Evolutionary conservation across 352 stramenopile genomes (phyloP), one percentile per base, ranked within the genome.

Genomic region (Pythium monospermum): DNA sequence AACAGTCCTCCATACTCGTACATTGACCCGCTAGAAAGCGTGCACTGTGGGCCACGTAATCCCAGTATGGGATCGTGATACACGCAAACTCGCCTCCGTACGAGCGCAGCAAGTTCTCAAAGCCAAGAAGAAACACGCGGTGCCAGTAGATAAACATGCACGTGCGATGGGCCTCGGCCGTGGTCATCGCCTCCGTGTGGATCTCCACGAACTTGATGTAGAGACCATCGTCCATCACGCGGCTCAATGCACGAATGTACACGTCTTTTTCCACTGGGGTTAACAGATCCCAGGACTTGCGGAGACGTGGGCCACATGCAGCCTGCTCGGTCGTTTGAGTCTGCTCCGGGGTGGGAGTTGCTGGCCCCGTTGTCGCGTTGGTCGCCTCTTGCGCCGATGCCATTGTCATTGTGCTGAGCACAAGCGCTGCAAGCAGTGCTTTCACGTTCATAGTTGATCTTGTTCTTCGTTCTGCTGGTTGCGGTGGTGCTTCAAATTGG

Each of bases 61-160:
- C 86, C 76, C 76, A 95, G 69, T 91, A 95, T 7, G 85, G 85
- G 13, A 95, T 45, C 11, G 85, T 95, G 42, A 95, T 70, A 51
- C 85, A 95, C n/a, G 81, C 67, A 44, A 87, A 94, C 32, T 87
- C 78, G 7, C 71, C 72, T 10, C 82, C 85, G 41, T 88, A 87
- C 32, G 70, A 75, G 10, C 85, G 75, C 28, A 95, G 51, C 75
- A 95, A 85, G 55, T 94, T 93, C 57, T 95, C 85, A 55, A 90
- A 95, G 4, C 69, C 85, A 15, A 93, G 63, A 12, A 95, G 57
- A 49, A 95, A 56, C 30, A 75, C 38, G 22, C 85, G 85, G 55
- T 95, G 85, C 85, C 85, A 95, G 52, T 90, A 94, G 50, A 94
- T 32, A 45, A 95, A 95, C 77, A 94, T 91, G 54, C 83, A 93